Evolutionary conservation across 2,329 filamentous ascomycete genomes (phyloP).

Genomic region (Pseudogymnoascus sp.): DNA sequence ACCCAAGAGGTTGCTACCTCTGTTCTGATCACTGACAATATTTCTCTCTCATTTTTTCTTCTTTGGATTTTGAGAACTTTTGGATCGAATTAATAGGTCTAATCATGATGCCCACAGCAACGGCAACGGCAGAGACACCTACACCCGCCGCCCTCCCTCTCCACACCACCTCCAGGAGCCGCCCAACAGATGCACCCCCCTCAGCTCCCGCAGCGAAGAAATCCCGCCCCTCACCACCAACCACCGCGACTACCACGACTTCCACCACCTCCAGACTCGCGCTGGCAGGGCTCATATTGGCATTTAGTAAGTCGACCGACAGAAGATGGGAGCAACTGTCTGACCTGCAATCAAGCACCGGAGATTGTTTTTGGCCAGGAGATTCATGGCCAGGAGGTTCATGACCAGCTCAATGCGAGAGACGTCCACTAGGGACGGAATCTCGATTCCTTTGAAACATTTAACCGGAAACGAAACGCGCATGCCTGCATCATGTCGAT

Average conservation of each 20-base stretch:
- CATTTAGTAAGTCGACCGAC: not conserved
- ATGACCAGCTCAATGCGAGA: not conserved
- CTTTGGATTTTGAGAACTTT: not conserved
- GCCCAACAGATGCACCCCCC: too few species aligned
- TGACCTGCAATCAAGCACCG: not conserved
- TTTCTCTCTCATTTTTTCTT: not conserved
- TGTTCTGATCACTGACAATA: not conserved
- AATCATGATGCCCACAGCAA: too few species aligned
- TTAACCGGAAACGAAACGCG: conserved; percentile 9
- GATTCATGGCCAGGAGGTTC: too few species aligned
- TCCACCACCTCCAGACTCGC: too few species aligned
- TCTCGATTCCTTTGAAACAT: not conserved
- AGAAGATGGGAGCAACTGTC: not conserved
- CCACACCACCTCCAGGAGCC: too few species aligned
- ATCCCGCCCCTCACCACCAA: too few species aligned
- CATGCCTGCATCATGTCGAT: conserved; percentile 8
- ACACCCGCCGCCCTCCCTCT: too few species aligned
- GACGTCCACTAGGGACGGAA: not conserved
- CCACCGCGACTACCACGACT: too few species aligned
- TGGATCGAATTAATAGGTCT: not conserved
- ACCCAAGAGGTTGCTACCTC: not conserved
- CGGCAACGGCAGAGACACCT: too few species aligned
- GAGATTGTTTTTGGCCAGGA: not conserved
- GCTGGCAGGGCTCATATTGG: not conserved
- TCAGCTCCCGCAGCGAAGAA: too few species aligned